phyloP scores from a whole-genome alignment of 2,329 filamentous ascomycete species.

The Alternaria conjuncta region DNA sequence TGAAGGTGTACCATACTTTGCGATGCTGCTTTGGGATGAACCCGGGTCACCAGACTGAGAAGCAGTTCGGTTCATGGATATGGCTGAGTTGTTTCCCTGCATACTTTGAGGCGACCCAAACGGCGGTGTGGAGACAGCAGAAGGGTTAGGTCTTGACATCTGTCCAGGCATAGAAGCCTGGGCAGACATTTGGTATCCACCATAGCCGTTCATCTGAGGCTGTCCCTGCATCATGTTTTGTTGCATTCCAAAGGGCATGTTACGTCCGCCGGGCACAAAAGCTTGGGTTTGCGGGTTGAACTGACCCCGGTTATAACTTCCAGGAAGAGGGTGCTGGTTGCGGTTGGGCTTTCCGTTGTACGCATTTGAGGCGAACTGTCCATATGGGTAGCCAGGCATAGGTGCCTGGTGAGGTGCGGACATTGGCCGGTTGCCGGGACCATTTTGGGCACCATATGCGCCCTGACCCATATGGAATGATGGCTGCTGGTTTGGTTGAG shows the following conservation, averaged over 20 bases:
- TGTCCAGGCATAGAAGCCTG: slow-evolving; percentile 30
- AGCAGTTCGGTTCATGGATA: slow-evolving; percentile 32
- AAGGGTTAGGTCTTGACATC: slow-evolving; percentile 38
- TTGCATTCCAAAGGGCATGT: slow-evolving; percentile 42
- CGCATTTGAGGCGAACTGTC: slow-evolving; percentile 74
- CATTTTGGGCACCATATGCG: slow-evolving; percentile 32
- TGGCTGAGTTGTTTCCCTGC: slow-evolving; percentile 25
- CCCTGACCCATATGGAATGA: slow-evolving; percentile 34
- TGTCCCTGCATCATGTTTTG: slow-evolving; percentile 38
- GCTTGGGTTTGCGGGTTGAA: slow-evolving; percentile 96
- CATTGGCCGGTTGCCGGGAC: slow-evolving; percentile 42
- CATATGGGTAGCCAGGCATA: slow-evolving; percentile 70
- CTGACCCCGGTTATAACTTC: slow-evolving; percentile 80
- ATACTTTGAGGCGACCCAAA: slow-evolving; percentile 41
- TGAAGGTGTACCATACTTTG: slow-evolving; percentile 63
- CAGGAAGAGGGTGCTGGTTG: slow-evolving; percentile 82
- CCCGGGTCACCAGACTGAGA: slow-evolving; percentile 29
- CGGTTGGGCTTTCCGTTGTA: slow-evolving; percentile 66
- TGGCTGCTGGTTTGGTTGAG: slow-evolving; percentile 40
- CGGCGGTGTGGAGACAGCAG: slow-evolving; percentile 31
- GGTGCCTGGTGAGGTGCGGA: slow-evolving; percentile 45
- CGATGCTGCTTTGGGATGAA: slow-evolving; percentile 54
- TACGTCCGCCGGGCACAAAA: slow-evolving; percentile 73
- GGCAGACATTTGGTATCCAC: slow-evolving; percentile 33
- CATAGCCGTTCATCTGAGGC: slow-evolving; percentile 43